Evolutionary conservation across 768 basidiomycete genomes (phyloP), one percentile per base, ranked within the genome.

Genomic region (Lepiota brunneoincarnata): DNA sequence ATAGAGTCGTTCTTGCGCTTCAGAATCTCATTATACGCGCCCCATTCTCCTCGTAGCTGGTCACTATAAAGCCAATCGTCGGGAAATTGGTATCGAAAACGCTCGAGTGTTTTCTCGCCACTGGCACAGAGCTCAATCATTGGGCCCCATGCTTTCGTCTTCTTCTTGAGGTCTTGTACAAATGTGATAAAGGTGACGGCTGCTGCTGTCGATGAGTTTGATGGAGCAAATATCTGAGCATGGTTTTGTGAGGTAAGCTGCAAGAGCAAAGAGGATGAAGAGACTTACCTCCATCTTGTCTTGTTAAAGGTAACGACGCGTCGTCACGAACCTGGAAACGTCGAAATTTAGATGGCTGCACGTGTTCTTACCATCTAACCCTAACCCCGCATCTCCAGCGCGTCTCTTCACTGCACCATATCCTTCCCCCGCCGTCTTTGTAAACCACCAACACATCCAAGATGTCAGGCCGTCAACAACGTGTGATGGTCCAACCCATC

Each of bases 401-500:
- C 37, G 31, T 55, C 23, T 48, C 49, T 48, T 46, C 54, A 56
- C 59, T 42, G 28, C 38, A 49, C 61, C 59, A 55, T 31, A 46
- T 49, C 45, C 43, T 58, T 59, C 42, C 42, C 51, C 55, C 50
- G 51, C 49, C 54, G 14, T 49, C 46, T 53, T 52, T 49, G 14
- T 26, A 14, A 18, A 45, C 28, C 26, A 12, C 14, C 56, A 53
- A 28, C 46, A 45, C 51, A 20, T 31, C 44, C 64, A 84, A 65
- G 69, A 98, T 98, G 94, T 93, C 91, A 31, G 85, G 83, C 64
- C 89, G 93, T 65, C 91, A 93, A 68, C 89, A 93, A 68, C 90
- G 93, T 68, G 95, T 98, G 80, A 93, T 98, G 93, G 96, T 98
- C 57, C 96, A 98, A 74, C 94, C 94, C 85, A 97, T 97, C 86